A percentile compares a stretch with the other conserved stretches of the same genome.
These are phyloP conservation scores for Macaranga tanarius DNA, from an alignment of 441 rosid genomes.

Conservation along the genomic window DNA sequence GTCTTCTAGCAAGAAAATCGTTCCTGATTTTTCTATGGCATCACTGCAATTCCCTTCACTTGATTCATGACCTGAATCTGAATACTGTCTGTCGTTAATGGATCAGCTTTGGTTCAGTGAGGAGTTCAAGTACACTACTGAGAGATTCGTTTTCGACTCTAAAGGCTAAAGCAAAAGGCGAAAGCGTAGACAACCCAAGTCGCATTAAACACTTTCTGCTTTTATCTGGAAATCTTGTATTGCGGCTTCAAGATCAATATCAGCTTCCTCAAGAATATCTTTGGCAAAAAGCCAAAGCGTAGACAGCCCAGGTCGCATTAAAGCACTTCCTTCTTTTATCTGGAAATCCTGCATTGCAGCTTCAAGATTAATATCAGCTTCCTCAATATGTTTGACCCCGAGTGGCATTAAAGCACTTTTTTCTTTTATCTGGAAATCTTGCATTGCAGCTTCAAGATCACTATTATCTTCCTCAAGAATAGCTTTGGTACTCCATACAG, in stretches of 20 bases:
- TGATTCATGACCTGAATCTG: background rate
- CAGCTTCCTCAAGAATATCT: background rate
- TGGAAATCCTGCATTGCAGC: no score
- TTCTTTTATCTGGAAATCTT: slow-evolving; percentile 18
- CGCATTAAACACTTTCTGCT: background rate
- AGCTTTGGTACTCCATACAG: background rate
- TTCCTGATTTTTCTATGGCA: background rate
- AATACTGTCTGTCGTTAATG: background rate
- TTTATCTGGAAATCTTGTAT: slow-evolving; percentile 18
- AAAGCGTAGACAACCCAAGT: background rate
- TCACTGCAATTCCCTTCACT: background rate
- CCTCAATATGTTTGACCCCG: no score
- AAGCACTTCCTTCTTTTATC: no score
- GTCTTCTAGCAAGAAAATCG: background rate
- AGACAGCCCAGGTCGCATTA: background rate
- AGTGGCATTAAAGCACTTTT: no score
- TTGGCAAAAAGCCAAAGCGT: background rate
- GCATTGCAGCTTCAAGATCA: background rate
- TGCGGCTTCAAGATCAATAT: background rate
- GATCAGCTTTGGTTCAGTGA: background rate
- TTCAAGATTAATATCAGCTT: no score
- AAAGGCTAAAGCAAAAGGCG: background rate
- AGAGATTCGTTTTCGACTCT: slow-evolving; percentile 19
- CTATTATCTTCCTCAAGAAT: background rate
- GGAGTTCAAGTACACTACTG: background rate